Conservation (phyloP, 1,284 basidiomycete species). For the Peniophora sp. region DNA sequence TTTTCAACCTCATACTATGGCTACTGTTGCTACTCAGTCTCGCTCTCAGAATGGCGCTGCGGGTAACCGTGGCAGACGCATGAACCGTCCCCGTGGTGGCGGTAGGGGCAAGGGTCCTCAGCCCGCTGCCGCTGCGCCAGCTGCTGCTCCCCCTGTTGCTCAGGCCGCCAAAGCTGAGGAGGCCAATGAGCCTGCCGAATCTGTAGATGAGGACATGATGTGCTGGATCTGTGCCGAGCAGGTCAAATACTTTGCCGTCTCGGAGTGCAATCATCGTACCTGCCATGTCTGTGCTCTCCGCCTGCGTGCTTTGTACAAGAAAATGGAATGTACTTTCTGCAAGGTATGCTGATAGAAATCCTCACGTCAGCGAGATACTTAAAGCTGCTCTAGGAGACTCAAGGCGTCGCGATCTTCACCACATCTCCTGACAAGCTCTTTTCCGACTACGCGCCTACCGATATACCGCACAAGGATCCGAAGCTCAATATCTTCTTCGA, state of each 20-base stretch:
- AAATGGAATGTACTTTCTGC: constrained; percentile 91
- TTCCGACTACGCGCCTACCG: constrained; percentile 50
- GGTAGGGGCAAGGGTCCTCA: not conserved
- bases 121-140: not conserved
- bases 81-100: constrained; percentile 7
- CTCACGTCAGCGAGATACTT: not conserved
- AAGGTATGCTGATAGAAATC: constrained; percentile 50
- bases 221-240: constrained; percentile 98
- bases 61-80: constrained; percentile 5
- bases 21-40: constrained; percentile 5
- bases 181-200: constrained; percentile 6
- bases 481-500: constrained; percentile 85
- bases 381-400: constrained; percentile 50
- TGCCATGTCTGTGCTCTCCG: constrained; percentile 91
- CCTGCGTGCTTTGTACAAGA: constrained; percentile 92
- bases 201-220: constrained; percentile 35
- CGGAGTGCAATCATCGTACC: constrained; percentile 87
- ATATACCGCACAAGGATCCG: constrained; percentile 62
- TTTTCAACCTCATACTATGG: constrained; percentile 5
- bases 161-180: not conserved
- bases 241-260: constrained; percentile 84
- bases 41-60: not conserved
- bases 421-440: constrained; percentile 58
- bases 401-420: constrained; percentile 80
- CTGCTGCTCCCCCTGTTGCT: not conserved